Evolutionary conservation across 2,329 filamentous ascomycete species (phyloP).

Genomic region (Knufia fluminis): DNA sequence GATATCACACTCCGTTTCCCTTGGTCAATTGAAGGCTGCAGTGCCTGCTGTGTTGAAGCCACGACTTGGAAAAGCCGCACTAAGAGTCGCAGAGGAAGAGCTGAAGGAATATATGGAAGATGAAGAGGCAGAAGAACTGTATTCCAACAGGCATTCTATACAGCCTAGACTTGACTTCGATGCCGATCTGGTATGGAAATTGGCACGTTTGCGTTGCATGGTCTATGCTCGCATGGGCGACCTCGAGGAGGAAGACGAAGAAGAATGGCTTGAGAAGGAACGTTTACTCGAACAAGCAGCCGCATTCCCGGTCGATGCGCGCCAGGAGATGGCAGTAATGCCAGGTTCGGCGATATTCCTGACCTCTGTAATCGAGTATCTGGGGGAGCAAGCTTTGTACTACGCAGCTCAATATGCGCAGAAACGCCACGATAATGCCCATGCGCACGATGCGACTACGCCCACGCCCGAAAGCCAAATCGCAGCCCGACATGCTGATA

Average conservation of each 20-base stretch:
- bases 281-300: slow-evolving; percentile 49
- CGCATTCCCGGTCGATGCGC: slow-evolving; percentile 36
- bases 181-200: slow-evolving; percentile 87
- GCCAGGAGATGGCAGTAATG: slow-evolving; percentile 54
- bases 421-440: slow-evolving; percentile 46
- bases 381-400: slow-evolving; percentile 85
- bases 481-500: slow-evolving; percentile 48
- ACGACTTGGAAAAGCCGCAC: slow-evolving; percentile 75
- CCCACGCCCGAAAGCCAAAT: slow-evolving; percentile 26
- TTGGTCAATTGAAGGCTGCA: slow-evolving; percentile 67
- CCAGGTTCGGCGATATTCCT: slow-evolving; percentile 92
- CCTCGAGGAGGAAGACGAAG: slow-evolving; percentile 96
- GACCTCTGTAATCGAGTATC: slow-evolving; percentile 85
- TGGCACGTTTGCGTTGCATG: slow-evolving; percentile 89
- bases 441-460: slow-evolving; percentile 18
- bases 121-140: slow-evolving; percentile 57
- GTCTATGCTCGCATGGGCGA: slow-evolving; percentile 95
- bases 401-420: slow-evolving; percentile 78
- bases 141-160: slow-evolving; percentile 44
- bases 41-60: slow-evolving; percentile 81
- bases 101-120: slow-evolving; percentile 78
- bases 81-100: slow-evolving; percentile 75
- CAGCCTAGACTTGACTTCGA: slow-evolving; percentile 61
- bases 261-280: slow-evolving; percentile 74
- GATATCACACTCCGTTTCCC: slow-evolving; percentile 65